A percentile compares a stretch with the other conserved stretches of the same genome.
phyloP scores from a whole-genome alignment of 2,329 filamentous ascomycete species.

The Fusarium sacchari region DNA sequence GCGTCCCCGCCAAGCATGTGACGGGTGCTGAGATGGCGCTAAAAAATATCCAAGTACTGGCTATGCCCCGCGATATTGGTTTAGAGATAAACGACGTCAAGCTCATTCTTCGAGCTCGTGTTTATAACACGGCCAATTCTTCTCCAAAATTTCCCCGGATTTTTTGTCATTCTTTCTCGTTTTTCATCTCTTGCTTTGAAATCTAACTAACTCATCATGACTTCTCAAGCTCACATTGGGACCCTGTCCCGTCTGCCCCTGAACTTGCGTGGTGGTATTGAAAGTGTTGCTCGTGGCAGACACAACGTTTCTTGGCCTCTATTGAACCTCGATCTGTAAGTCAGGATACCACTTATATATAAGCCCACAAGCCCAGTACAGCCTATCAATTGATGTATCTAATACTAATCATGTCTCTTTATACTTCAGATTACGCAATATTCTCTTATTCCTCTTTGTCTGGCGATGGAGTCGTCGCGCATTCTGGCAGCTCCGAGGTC shows the following conservation, averaged over 20 bases:
- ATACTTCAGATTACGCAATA: conserved; percentile 76
- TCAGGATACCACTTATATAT: conserved; percentile 30
- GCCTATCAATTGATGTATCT: neutral
- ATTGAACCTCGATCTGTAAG: conserved; percentile 76
- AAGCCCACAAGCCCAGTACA: neutral
- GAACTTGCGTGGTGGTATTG: conserved; percentile 75
- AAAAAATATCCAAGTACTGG: conserved; percentile 48
- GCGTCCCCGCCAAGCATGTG: conserved; percentile 37
- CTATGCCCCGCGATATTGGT: conserved; percentile 41
- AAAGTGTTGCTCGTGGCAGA: conserved; percentile 66
- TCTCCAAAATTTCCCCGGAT: neutral
- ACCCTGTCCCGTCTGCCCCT: conserved; percentile 76
- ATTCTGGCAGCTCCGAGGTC: conserved; percentile 87
- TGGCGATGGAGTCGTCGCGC: conserved; percentile 83
- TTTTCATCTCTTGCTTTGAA: neutral
- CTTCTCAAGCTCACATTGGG: conserved; percentile 59
- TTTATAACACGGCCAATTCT: conserved; percentile 17
- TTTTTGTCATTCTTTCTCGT: conserved; percentile 7
- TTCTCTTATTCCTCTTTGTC: conserved; percentile 89
- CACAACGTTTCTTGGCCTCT: conserved; percentile 66
- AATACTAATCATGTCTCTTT: neutral
- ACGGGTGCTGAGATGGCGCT: conserved; percentile 37
- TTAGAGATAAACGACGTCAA: conserved; percentile 33
- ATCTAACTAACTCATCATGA: neutral
- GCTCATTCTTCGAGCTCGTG: conserved; percentile 17